Percentiles rank a stretch among this genome's conserved stretches.
phyloP scores from a whole-genome alignment of 305 asterid genomes.

The Solanum chacoense region DNA sequence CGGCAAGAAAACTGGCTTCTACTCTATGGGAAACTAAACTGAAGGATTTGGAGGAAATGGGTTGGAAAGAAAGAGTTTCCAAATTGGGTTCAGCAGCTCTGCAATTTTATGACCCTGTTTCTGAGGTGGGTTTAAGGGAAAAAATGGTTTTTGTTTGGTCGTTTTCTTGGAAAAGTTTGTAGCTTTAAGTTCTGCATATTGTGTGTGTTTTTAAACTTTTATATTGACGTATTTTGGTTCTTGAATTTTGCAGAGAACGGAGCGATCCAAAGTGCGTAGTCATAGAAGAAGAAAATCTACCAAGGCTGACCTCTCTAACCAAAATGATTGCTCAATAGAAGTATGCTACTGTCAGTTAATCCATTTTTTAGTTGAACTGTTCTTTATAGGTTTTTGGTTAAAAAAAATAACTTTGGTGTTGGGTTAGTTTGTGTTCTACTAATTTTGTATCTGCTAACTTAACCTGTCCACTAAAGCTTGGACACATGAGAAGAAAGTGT shows the following conservation, averaged over 20 bases:
- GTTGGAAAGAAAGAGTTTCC: conserved; percentile 18
- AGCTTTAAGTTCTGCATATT: background rate
- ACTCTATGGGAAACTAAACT: conserved; percentile 60
- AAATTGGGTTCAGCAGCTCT: conserved; percentile 35
- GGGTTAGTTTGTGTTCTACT: background rate
- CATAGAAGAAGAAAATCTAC: conserved; percentile 37
- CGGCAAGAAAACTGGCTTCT: conserved; percentile 72
- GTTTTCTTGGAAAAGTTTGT: background rate
- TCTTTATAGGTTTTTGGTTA: background rate
- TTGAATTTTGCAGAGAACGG: conserved; percentile 33
- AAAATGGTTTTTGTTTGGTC: background rate
- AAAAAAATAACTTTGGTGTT: background rate
- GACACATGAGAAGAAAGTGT: background rate
- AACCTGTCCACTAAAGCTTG: background rate
- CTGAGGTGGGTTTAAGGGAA: conserved; percentile 41
- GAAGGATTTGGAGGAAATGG: conserved; percentile 35
- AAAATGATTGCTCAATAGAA: conserved; percentile 28
- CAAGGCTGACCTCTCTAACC: conserved; percentile 20
- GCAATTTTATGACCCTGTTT: conserved; percentile 29
- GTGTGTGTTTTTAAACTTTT: background rate
- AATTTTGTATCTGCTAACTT: background rate
- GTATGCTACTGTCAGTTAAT: conserved; percentile 5
- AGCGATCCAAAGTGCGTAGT: conserved; percentile 21
- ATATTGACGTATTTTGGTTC: background rate
- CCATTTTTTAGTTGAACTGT: background rate